Evolutionary conservation across 305 asterid genomes (phyloP), one percentile per base, ranked within the genome.

Genomic region (Ajuga reptans): DNA sequence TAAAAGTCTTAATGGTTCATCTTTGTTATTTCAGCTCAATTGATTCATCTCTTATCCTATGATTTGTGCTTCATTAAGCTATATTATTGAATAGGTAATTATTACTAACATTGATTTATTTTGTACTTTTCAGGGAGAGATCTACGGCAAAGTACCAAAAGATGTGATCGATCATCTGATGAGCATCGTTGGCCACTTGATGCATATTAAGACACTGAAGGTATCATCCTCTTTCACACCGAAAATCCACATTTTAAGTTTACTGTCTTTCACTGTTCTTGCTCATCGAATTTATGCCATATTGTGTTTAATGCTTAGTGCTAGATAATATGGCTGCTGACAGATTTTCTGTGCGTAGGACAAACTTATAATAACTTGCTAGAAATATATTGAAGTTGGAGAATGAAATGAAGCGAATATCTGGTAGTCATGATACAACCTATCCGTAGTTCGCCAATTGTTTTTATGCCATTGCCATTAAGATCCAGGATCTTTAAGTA

Each of bases 151-250:
- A 72, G 78, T 86, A 68, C 84, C 94, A 6, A 80, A 85, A 74
- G 87, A 88, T 56, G 58, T 88, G 75, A 45, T 81, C 79, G 72
- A 75, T 79, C 94, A 86, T 66, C 79, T 90, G 75, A 90, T 86
- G 97, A 76, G 84, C 76, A 88, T 88, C 74, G 86, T 88, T 53
- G 96, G 97, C 18, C 96, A 90, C 83, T 74, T 88, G 84, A 80
- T 90, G 79, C 92, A 83, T 72, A 83, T 84, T 47, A 86, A 90
- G 66, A 82, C 96, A 1, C 81, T 88, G 63, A 90, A 86, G 97
- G 94, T 90, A 84, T 65, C 55, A 66, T 69, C 62, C 47, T 66
- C n/a, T 69, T 59, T 58, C 58, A 58, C 65, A 51, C n/a, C 33
- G 49, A 33, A 37, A 54, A 55, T 54, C 45, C 9, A 33, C 39